phyloP scores from a whole-genome alignment of 805 yeast species.

The Ogataea trehaloabstinens region DNA sequence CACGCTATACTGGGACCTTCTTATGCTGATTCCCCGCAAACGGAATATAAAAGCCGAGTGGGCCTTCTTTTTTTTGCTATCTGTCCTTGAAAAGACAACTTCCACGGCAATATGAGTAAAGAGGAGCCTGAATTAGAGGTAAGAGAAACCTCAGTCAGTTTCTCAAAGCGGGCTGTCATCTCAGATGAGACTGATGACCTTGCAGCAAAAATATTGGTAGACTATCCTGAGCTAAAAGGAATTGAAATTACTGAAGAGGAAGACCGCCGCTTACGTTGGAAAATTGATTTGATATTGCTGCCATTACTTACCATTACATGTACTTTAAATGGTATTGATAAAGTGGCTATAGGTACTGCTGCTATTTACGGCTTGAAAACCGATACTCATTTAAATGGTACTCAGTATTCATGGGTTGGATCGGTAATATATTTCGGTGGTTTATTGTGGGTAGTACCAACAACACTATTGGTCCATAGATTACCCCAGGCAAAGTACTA shows the following conservation, averaged over 20 bases:
- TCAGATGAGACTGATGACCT: background rate
- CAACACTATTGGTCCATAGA: slow-evolving; percentile 37
- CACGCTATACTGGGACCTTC: too few relatives aligned
- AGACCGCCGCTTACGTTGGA: slow-evolving; percentile 31
- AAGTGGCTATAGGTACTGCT: slow-evolving; percentile 42
- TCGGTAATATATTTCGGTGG: slow-evolving; percentile 38
- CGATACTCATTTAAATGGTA: slow-evolving; percentile 36
- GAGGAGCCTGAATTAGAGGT: background rate
- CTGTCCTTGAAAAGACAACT: too few relatives aligned
- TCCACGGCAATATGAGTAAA: background rate
- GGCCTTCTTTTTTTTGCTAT: too few relatives aligned
- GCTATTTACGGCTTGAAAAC: slow-evolving; percentile 37
- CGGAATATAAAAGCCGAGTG: too few relatives aligned
- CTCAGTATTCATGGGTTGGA: slow-evolving; percentile 33
- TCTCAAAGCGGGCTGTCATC: background rate
- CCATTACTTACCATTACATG: slow-evolving; percentile 49
- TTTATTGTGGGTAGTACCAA: slow-evolving; percentile 32
- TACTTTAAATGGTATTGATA: slow-evolving; percentile 59
- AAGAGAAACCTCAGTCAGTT: background rate
- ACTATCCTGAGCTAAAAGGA: slow-evolving; percentile 21
- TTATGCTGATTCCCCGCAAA: too few relatives aligned
- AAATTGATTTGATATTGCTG: slow-evolving; percentile 48
- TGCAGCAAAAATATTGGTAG: slow-evolving; percentile 4
- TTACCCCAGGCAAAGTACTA: slow-evolving; percentile 36
- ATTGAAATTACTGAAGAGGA: slow-evolving; percentile 18